Percentiles rank a stretch among this genome's conserved stretches.
These are phyloP conservation scores for Castanea crenata DNA, from an alignment of 306 rosid genomes.

Conservation along the genomic window DNA sequence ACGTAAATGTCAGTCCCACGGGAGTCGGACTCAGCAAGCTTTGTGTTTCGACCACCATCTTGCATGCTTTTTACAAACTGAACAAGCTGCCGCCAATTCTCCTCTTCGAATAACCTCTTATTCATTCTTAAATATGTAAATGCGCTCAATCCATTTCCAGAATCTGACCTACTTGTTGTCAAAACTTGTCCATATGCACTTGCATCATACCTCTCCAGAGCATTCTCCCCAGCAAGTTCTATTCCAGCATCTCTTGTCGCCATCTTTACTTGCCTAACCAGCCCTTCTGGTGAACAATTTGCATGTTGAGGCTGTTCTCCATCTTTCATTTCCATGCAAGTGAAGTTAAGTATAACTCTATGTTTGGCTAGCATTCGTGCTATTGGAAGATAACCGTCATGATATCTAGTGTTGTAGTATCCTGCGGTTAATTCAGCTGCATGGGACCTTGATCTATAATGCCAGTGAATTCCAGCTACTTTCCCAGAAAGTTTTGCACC, in stretches of 20 bases:
- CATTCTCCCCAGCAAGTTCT: constrained; percentile 94
- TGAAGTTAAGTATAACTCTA: constrained; percentile 68
- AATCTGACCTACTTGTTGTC: constrained; percentile 65
- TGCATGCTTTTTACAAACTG: constrained; percentile 72
- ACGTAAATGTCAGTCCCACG: constrained; percentile 59
- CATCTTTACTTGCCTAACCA: constrained; percentile 72
- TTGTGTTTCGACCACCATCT: constrained; percentile 53
- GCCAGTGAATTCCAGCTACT: constrained; percentile 96
- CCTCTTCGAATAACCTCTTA: constrained; percentile 71
- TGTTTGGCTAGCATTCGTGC: constrained; percentile 67
- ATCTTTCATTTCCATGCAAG: constrained; percentile 97
- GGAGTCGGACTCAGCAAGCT: constrained; percentile 46
- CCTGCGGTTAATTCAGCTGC: constrained; percentile 92
- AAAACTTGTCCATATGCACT: constrained; percentile 64
- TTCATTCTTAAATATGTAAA: constrained; percentile 86
- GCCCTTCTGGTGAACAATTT: constrained; percentile 80
- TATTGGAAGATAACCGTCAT: constrained; percentile 62
- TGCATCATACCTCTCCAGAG: constrained; percentile 83
- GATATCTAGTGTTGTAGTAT: constrained; percentile 70
- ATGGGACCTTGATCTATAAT: constrained; percentile 71
- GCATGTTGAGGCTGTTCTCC: constrained; percentile 62
- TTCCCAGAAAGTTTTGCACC: constrained; percentile 78
- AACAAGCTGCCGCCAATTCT: constrained; percentile 73
- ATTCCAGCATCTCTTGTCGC: constrained; percentile 53
- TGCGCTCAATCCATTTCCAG: constrained; percentile 64